phyloP scores from a whole-genome alignment of 148 eudicot genomes.

The Mesembryanthemum crystallinum region DNA sequence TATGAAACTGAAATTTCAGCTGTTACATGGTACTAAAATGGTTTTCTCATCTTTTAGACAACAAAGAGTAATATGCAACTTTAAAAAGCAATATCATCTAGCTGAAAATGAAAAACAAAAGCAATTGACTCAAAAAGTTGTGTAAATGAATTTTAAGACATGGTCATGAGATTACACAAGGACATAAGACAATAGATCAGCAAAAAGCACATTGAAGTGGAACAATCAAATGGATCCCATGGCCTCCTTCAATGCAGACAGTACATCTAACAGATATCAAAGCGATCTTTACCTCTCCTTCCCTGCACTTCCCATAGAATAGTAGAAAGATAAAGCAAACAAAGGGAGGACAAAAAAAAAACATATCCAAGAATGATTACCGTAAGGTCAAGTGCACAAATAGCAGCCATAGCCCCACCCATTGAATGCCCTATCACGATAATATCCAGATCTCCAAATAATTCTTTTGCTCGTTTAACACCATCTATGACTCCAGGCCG shows the following conservation, averaged over 20 bases:
- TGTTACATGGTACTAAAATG: neutral
- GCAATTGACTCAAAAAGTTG: too few relatives aligned
- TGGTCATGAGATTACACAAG: neutral
- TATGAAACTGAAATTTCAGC: neutral
- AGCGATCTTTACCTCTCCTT: neutral
- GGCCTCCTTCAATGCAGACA: neutral
- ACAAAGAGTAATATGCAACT: neutral
- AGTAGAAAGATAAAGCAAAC: neutral
- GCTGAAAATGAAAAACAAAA: neutral
- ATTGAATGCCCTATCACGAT: conserved; percentile 91
- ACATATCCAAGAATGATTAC: conserved; percentile 42
- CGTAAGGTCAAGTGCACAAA: conserved; percentile 85
- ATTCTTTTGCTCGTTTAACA: conserved; percentile 54
- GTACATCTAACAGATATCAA: neutral
- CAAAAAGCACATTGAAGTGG: neutral
- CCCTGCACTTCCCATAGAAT: neutral
- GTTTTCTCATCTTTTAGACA: neutral
- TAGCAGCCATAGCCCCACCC: conserved; percentile 98
- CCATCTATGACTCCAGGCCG: conserved; percentile 70
- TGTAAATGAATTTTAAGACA: too few relatives aligned
- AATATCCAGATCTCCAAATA: conserved; percentile 57
- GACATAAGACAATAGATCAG: neutral
- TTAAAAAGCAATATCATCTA: neutral
- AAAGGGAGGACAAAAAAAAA: neutral
- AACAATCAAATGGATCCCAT: neutral